Conservation (phyloP, 345 rosid genomes). For the Pistacia integerrima region DNA sequence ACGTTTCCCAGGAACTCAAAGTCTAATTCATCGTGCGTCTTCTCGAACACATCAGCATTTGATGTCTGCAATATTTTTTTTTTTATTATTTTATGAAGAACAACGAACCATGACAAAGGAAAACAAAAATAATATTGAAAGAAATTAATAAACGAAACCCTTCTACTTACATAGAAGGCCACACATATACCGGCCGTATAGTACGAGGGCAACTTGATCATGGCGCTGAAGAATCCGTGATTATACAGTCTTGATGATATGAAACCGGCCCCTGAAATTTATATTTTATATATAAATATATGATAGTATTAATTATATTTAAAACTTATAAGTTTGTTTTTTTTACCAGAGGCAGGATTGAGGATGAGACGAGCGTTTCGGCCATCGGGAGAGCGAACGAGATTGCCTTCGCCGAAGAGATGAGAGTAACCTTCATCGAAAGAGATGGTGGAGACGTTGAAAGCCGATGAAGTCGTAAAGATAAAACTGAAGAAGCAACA, state of each 20-base stretch:
- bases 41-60: slow-evolving; percentile 78
- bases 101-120: not conserved
- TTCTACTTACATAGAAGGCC: slow-evolving; percentile 73
- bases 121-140: not conserved
- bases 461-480: slow-evolving; percentile 20
- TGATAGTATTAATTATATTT: too few species aligned
- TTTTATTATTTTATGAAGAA: too few species aligned
- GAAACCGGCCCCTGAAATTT: slow-evolving; percentile 75
- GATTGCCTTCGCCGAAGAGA: slow-evolving; percentile 84
- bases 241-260: slow-evolving; percentile 79
- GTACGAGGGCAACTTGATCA: slow-evolving; percentile 78
- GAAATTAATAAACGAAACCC: not conserved
- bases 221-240: slow-evolving; percentile 88
- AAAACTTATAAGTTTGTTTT: not conserved
- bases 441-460: slow-evolving; percentile 56
- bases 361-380: slow-evolving; percentile 85
- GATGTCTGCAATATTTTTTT: slow-evolving; percentile 52
- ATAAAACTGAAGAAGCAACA: not conserved
- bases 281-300: not conserved
- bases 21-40: slow-evolving; percentile 89
- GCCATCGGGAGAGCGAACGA: slow-evolving; percentile 75
- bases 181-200: slow-evolving; percentile 89
- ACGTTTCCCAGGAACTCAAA: slow-evolving; percentile 90
- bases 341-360: slow-evolving; percentile 69
- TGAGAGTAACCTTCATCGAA: slow-evolving; percentile 81